A percentile compares a stretch with the other conserved stretches of the same genome.
phyloP scores from a whole-genome alignment of 495 filamentous ascomycete species.

The Penicillium waksmanii region DNA sequence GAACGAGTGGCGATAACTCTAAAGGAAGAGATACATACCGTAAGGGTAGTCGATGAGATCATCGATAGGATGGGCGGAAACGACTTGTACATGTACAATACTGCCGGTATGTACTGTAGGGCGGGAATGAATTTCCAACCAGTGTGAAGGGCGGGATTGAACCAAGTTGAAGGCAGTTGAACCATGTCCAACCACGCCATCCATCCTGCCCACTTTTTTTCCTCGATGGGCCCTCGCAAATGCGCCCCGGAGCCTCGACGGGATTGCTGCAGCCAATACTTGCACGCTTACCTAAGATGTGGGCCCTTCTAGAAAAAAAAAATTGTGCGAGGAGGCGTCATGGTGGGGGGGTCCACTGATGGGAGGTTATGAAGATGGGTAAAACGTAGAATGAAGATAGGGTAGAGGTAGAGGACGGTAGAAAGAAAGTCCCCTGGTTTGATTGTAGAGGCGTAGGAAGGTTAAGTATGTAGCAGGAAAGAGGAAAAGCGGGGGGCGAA shows the following conservation, averaged over 20 bases:
- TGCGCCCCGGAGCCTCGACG: conserved; percentile 22
- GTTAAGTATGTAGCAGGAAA: too few relatives aligned
- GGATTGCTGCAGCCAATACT: conserved; percentile 26
- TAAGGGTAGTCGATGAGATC: too few relatives aligned
- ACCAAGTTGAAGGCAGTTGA: neutral
- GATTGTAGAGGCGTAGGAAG: too few relatives aligned
- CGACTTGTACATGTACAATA: too few relatives aligned
- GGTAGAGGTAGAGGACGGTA: too few relatives aligned
- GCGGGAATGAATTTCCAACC: too few relatives aligned
- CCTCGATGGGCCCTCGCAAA: neutral
- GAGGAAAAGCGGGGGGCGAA: too few relatives aligned
- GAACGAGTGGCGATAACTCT: conserved; percentile 15
- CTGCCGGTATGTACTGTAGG: too few relatives aligned
- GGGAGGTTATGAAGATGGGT: conserved; percentile 19
- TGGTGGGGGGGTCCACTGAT: conserved; percentile 22
- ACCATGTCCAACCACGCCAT: neutral
- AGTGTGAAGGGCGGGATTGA: neutral
- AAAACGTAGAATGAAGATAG: too few relatives aligned
- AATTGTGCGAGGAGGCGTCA: conserved; percentile 14
- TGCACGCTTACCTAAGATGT: conserved; percentile 23
- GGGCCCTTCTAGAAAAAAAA: conserved; percentile 36
- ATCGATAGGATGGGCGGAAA: too few relatives aligned
- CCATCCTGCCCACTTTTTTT: neutral
- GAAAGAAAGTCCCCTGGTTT: too few relatives aligned
- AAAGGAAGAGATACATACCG: neutral